phyloP scores from a whole-genome alignment of 1,139 yeast species.

The Groenewaldozyma auringiensis region DNA sequence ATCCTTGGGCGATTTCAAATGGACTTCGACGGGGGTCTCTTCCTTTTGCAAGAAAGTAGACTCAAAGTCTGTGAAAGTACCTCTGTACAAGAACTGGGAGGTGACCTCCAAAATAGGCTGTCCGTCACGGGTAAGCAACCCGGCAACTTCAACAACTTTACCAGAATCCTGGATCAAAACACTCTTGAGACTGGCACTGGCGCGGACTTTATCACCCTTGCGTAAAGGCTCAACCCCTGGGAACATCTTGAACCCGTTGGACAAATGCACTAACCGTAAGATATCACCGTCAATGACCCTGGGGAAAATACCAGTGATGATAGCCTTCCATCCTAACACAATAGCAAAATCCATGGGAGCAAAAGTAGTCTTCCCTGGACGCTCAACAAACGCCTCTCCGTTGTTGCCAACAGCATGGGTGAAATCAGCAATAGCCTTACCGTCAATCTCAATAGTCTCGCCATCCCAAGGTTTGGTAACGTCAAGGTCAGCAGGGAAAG shows the following conservation, averaged over 20 bases:
- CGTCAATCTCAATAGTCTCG: conserved; percentile 60
- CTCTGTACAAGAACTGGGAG: conserved; percentile 95
- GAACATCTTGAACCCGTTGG: conserved; percentile 89
- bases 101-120: conserved; percentile 87
- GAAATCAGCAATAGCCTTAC: conserved; percentile 78
- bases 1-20: conserved; percentile 70
- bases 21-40: conserved; percentile 81
- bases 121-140: conserved; percentile 71
- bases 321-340: conserved; percentile 97
- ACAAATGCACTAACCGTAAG: conserved; percentile 85
- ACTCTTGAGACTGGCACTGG: conserved; percentile 79
- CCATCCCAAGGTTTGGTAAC: conserved; percentile 63
- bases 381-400: conserved; percentile 88
- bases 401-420: conserved; percentile 97
- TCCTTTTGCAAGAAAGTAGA: conserved; percentile 85
- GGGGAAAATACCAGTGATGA: conserved; percentile 96
- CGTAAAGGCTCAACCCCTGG: conserved; percentile 88
- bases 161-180: conserved; percentile 90
- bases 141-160: conserved; percentile 91
- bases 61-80: conserved; percentile 75
- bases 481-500: conserved; percentile 47
- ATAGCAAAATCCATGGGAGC: conserved; percentile 99
- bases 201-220: conserved; percentile 77
- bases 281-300: conserved; percentile 93
- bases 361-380: conserved; percentile 73